Percentiles rank a stretch among this genome's conserved stretches.
Conservation (phyloP, 140 eudicot species). For the Bidens hawaiensis region DNA sequence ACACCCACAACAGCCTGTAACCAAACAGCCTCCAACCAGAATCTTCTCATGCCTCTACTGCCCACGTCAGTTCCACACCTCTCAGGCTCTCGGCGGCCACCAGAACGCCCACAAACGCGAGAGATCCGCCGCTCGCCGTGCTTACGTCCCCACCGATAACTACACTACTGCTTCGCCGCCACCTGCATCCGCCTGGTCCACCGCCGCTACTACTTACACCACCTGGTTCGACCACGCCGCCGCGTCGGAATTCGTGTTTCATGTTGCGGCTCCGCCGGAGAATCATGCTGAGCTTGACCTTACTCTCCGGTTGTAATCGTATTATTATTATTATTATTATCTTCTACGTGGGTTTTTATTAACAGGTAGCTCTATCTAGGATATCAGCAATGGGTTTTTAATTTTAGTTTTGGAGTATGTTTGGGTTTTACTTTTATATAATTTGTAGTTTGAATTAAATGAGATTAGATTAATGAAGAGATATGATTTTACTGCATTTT, state of each 20-base stretch:
- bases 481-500: neutral
- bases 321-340: no score
- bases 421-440: no score
- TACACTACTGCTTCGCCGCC: conserved; percentile 4
- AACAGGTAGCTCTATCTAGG: neutral
- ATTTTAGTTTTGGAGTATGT: no score
- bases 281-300: conserved; percentile 35
- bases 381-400: neutral
- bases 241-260: neutral
- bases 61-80: conserved; percentile 67
- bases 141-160: conserved; percentile 5
- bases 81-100: conserved; percentile 89
- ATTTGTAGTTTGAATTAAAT: no score
- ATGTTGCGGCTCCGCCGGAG: neutral
- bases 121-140: conserved; percentile 69
- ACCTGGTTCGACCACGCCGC: conserved; percentile 8
- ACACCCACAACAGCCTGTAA: neutral
- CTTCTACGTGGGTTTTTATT: no score
- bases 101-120: conserved; percentile 92
- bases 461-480: neutral
- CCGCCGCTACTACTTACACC: neutral
- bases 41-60: conserved; percentile 73
- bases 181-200: conserved; percentile 2
- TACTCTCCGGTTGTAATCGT: conserved; percentile 46
- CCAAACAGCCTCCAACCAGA: conserved; percentile 8